phyloP scores from a whole-genome alignment of 2,329 filamentous ascomycete species.

The Arthroderma sp. region DNA sequence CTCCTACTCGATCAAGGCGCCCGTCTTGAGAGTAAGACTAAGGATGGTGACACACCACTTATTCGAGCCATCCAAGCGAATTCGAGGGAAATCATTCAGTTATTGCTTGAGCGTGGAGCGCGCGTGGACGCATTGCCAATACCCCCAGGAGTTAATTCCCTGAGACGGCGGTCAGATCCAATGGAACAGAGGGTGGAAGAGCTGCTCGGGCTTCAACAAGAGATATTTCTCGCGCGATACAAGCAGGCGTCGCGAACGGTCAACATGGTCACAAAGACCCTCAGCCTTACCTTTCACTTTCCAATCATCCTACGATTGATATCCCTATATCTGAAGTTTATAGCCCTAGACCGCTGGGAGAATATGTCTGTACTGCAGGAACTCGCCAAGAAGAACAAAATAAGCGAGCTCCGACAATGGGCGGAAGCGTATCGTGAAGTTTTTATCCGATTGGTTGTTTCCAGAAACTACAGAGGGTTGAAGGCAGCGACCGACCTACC shows the following conservation, averaged over 20 bases:
- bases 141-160: constrained; percentile 11
- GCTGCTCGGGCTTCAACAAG: constrained; percentile 13
- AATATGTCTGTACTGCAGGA: constrained; percentile 17
- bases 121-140: too few species aligned
- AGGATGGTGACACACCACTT: constrained; percentile 13
- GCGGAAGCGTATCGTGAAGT: constrained; percentile 10
- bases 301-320: constrained; percentile 11
- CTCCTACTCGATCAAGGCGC: constrained; percentile 11
- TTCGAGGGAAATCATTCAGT: background rate
- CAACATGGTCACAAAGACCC: constrained; percentile 9
- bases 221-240: constrained; percentile 9
- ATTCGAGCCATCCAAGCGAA: constrained; percentile 10
- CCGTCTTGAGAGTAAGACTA: constrained; percentile 7
- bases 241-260: constrained; percentile 10
- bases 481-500: constrained; percentile 12
- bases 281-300: constrained; percentile 10
- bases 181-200: constrained; percentile 14
- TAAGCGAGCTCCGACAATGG: constrained; percentile 13
- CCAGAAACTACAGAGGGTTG: constrained; percentile 11
- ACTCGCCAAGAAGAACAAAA: constrained; percentile 13
- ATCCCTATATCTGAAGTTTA: constrained; percentile 12
- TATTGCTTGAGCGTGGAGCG: background rate
- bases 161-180: constrained; percentile 11
- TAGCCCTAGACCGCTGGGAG: constrained; percentile 14
- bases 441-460: constrained; percentile 10